phyloP scores from a whole-genome alignment of 345 rosid genomes.

The Chamaenerion angustifolium region DNA sequence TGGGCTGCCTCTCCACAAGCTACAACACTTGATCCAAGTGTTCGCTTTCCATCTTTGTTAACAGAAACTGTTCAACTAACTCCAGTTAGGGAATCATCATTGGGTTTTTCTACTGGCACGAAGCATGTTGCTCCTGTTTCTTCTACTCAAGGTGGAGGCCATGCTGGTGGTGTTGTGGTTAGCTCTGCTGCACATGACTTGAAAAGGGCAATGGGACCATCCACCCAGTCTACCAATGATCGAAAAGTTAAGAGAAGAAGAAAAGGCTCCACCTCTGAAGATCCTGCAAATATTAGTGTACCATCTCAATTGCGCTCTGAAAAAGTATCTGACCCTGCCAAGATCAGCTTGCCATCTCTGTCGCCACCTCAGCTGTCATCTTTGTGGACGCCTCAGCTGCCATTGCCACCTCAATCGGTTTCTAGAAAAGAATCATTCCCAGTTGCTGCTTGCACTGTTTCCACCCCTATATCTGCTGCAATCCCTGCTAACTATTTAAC shows the following conservation, averaged over 20 bases:
- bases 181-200: constrained; percentile 29
- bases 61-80: constrained; percentile 50
- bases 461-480: constrained; percentile 27
- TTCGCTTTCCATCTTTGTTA: constrained; percentile 41
- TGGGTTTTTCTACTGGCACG: constrained; percentile 29
- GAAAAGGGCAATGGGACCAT: constrained; percentile 25
- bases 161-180: constrained; percentile 29
- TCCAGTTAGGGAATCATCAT: constrained; percentile 44
- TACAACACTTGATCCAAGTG: constrained; percentile 37
- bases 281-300: constrained; percentile 25
- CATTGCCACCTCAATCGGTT: constrained; percentile 30
- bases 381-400: too few species aligned
- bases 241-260: constrained; percentile 67
- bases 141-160: constrained; percentile 23
- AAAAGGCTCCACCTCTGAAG: constrained; percentile 38
- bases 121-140: constrained; percentile 29
- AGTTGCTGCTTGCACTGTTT: constrained; percentile 18
- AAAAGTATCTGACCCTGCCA: constrained; percentile 20
- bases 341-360: too few species aligned
- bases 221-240: constrained; percentile 35
- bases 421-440: constrained; percentile 24
- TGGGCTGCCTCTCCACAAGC: constrained; percentile 67
- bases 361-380: too few species aligned
- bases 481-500: constrained; percentile 25
- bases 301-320: constrained; percentile 35